These are phyloP conservation scores for Kurtzmaniella quercitrusa DNA, from an alignment of 1,139 yeast genomes.

Conservation along the genomic window DNA sequence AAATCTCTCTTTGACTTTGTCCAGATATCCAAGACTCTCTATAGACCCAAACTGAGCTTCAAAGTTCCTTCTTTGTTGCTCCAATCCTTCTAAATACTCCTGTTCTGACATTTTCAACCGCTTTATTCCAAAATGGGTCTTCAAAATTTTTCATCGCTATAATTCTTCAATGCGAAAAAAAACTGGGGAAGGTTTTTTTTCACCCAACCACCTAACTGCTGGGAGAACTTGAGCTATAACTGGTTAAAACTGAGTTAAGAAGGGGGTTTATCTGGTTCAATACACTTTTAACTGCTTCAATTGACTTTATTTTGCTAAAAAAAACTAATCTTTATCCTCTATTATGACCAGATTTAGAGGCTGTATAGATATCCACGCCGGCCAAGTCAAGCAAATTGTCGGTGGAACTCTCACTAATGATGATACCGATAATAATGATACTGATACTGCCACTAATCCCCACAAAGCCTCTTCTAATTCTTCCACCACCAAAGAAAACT, in stretches of 20 bases:
- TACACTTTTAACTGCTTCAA: too few relatives aligned
- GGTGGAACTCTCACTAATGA: constrained; percentile 79
- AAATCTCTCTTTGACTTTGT: constrained; percentile 34
- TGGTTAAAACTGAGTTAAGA: too few relatives aligned
- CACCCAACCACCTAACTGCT: too few relatives aligned
- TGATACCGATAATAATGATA: too few relatives aligned
- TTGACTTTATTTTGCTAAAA: background rate
- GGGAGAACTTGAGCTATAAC: too few relatives aligned
- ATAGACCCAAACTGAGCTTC: constrained; percentile 68
- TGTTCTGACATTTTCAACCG: constrained; percentile 21
- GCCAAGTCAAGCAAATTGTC: constrained; percentile 93
- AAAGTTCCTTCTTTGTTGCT: constrained; percentile 55
- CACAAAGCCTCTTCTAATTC: too few relatives aligned
- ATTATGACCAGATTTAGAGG: constrained; percentile 87
- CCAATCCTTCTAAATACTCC: constrained; percentile 46
- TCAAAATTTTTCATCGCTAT: background rate
- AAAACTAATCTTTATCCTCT: background rate
- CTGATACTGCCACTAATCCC: too few relatives aligned
- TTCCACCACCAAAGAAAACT: constrained; percentile 69
- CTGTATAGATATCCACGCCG: constrained; percentile 91
- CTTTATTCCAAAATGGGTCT: constrained; percentile 8
- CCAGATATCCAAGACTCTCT: constrained; percentile 57
- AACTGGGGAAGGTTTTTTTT: background rate
- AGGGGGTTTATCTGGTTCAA: too few relatives aligned
- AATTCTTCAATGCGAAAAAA: background rate